phyloP scores from a whole-genome alignment of 2,329 filamentous ascomycete genomes.

The Emergomyces orientalis region DNA sequence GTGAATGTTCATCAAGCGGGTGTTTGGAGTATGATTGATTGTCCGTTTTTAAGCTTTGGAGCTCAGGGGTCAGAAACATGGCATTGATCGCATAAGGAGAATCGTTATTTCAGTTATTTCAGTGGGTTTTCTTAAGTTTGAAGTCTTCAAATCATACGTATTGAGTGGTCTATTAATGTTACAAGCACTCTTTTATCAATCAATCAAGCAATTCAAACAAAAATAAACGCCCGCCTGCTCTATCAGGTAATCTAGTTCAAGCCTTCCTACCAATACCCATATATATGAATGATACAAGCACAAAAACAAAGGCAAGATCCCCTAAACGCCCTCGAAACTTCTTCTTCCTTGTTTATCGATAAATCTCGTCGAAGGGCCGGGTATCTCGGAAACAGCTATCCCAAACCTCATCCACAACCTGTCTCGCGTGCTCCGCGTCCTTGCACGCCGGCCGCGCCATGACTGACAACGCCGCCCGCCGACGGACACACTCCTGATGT shows the following conservation, averaged over 20 bases:
- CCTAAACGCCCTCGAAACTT: background rate
- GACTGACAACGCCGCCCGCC: conserved; percentile 70
- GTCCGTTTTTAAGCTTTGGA: conserved; percentile 1
- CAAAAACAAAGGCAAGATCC: background rate
- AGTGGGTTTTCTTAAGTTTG: background rate
- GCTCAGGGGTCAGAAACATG: background rate
- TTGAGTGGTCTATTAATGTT: conserved; percentile 1
- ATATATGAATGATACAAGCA: background rate
- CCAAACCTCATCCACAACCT: conserved; percentile 96
- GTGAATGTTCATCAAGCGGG: background rate
- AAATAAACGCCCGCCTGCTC: background rate
- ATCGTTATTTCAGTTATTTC: background rate
- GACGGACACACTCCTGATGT: conserved; percentile 83
- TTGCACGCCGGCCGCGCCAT: conserved; percentile 68
- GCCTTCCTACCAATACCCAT: background rate
- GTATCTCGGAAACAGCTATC: conserved; percentile 94
- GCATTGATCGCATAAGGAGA: background rate
- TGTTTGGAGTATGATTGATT: background rate
- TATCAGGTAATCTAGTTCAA: background rate
- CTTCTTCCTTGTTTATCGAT: conserved; percentile 45
- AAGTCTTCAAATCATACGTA: background rate
- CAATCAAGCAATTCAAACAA: background rate
- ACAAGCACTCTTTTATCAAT: background rate
- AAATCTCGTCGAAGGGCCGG: conserved; percentile 92
- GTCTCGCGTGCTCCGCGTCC: conserved; percentile 75